Conservation (phyloP, 768 basidiomycete species). For the Hericium alpestre region DNA sequence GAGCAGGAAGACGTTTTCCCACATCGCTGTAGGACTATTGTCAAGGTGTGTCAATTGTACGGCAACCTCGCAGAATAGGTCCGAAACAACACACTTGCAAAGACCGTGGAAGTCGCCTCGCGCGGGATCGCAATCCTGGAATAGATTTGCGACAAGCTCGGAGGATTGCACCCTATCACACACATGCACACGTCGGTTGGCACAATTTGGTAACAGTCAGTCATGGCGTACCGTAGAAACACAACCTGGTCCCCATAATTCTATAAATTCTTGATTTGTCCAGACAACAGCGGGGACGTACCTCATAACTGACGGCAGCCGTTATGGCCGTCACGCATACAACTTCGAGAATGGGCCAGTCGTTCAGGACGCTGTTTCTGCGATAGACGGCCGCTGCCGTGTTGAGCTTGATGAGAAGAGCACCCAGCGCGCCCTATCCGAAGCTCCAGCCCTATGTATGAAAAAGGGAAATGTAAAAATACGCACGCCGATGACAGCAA, state of each 20-base stretch:
- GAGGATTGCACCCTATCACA: slow-evolving; percentile 53
- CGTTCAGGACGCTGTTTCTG: slow-evolving; percentile 38
- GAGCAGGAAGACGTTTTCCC: slow-evolving; percentile 59
- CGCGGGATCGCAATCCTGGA: slow-evolving; percentile 67
- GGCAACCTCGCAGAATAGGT: not conserved
- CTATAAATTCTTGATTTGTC: not conserved
- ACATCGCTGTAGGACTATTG: slow-evolving; percentile 49
- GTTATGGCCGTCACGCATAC: slow-evolving; percentile 52
- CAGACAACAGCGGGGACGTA: slow-evolving; percentile 19
- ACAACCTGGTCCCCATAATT: slow-evolving; percentile 37
- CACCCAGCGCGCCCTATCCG: slow-evolving; percentile 51
- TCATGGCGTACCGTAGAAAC: slow-evolving; percentile 40
- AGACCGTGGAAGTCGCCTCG: slow-evolving; percentile 64
- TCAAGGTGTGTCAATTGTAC: not conserved
- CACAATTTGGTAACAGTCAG: not conserved
- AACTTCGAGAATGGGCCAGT: slow-evolving; percentile 61
- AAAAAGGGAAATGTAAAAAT: not conserved
- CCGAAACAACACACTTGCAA: slow-evolving; percentile 52
- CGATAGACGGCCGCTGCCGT: slow-evolving; percentile 54
- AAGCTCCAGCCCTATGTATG: slow-evolving; percentile 1
- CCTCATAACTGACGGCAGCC: slow-evolving; percentile 61
- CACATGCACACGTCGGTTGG: not conserved
- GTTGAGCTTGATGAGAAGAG: slow-evolving; percentile 56
- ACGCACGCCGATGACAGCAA: slow-evolving; percentile 53
- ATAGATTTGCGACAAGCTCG: slow-evolving; percentile 73